Base-by-base conservation (phyloP, 1,284 basidiomycete genomes). In the Malassezia brasiliensis region DNA sequence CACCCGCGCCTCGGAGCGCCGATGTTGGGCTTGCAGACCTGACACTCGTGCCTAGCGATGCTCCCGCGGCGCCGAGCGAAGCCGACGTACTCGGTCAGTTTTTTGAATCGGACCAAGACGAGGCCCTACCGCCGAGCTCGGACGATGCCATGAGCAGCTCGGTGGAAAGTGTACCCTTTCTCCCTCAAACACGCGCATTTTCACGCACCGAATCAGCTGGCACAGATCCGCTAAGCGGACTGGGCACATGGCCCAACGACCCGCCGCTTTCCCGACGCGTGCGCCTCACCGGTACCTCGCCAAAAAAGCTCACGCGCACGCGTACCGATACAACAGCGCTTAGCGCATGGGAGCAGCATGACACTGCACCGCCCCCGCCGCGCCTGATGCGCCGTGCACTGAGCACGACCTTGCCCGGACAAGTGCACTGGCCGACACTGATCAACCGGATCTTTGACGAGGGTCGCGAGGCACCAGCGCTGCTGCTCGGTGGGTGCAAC, bases 191-290 rank as follows among this genome's bases (percentile, higher is more conserved):
- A 19, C 51, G 59, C 20, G 30, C 45, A 6, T 63, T 58, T 30
- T 22, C 34, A 22, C 56, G 59, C 11, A 61, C 59, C 6, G 50
- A 57, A n/a, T 56, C 59, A 15, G 55, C 58, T 1, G 47, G 44
- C 46, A 57, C 51, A 7, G 61, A 63, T 39, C 61, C 61, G 19
- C 53, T 63, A 9, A 57, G 61, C 28, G 61, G 59, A 7, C 15
- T 44, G 1, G 57, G 48, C 19, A 22, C 28, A 8, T 42, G 15
- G 41, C 48, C n/a, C 25, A 34, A 28, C 4, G n/a, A 32, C 17
- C 25, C 42, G 36, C 50, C 22, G 9, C 19, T 20, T 14, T 10
- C 50, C 14, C 58, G 47, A 35, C 53, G 58, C 20, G 15, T 31
- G 45, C 58, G 58, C 10, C 20, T 41, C 9, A 28, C 31, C 9